A percentile compares a stretch with the other conserved stretches of the same genome.
Conservation (phyloP, 2,329 filamentous ascomycete species). For the Cercospora zeina region DNA sequence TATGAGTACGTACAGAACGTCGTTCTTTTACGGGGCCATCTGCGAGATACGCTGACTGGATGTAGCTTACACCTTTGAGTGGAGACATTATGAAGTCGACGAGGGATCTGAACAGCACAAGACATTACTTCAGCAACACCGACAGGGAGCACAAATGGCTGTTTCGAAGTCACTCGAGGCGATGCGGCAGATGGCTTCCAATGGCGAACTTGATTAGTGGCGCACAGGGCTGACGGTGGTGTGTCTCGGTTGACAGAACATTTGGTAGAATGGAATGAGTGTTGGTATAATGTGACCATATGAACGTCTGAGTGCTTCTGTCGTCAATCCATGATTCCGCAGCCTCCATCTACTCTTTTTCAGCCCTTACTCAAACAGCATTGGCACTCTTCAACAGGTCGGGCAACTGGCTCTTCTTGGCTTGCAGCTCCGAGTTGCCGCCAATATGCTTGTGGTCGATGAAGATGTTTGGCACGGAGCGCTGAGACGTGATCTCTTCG, state of each 20-base stretch:
- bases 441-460: conserved; percentile 90
- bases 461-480: conserved; percentile 93
- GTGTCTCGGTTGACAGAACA: background rate
- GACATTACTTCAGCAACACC: conserved; percentile 35
- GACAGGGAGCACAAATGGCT: conserved; percentile 43
- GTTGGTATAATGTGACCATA: background rate
- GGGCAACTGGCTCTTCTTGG: conserved; percentile 64
- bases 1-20: conserved; percentile 39
- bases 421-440: conserved; percentile 87
- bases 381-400: conserved; percentile 63
- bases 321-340: background rate
- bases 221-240: background rate
- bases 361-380: conserved; percentile 54
- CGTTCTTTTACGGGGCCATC: background rate
- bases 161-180: conserved; percentile 48
- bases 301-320: background rate
- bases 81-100: conserved; percentile 41
- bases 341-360: background rate
- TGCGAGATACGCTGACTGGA: background rate
- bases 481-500: conserved; percentile 74
- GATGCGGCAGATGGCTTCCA: conserved; percentile 45
- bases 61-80: conserved; percentile 49
- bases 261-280: background rate
- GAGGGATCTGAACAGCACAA: conserved; percentile 42
- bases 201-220: conserved; percentile 32